A percentile compares a stretch with the other conserved stretches of the same genome.
These are phyloP conservation scores for Talaromyces piceae DNA, from an alignment of 2,329 filamentous ascomycete species.

Conservation along the genomic window DNA sequence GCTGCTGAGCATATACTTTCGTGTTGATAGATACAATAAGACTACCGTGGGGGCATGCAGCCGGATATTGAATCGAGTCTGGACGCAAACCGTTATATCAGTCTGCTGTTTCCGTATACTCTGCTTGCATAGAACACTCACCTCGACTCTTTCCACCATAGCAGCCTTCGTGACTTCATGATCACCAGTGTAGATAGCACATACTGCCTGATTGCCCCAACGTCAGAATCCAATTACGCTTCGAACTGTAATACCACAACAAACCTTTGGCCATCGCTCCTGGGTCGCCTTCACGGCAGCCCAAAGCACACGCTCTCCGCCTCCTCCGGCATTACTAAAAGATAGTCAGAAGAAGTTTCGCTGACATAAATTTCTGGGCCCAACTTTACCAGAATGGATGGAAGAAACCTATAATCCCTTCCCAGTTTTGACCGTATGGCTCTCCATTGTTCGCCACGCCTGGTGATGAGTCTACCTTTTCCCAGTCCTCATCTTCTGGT, in stretches of 20 bases:
- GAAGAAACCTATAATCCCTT: conserved; percentile 88
- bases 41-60: conserved; percentile 74
- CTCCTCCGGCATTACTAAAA: conserved; percentile 81
- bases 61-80: conserved; percentile 86
- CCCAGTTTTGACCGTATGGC: conserved; percentile 55
- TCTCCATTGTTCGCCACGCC: conserved; percentile 39
- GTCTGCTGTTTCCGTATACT: too few species aligned
- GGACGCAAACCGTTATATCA: conserved; percentile 3
- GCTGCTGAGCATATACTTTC: conserved; percentile 75
- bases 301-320: conserved; percentile 93
- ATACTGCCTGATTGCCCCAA: conserved; percentile 56
- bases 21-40: conserved; percentile 85
- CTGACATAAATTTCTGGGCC: neutral
- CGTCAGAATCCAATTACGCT: neutral
- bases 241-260: neutral
- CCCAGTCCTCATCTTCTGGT: conserved; percentile 58
- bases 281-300: conserved; percentile 89
- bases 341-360: conserved; percentile 1
- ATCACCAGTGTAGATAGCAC: conserved; percentile 91
- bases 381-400: conserved; percentile 87
- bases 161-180: conserved; percentile 74
- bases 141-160: conserved; percentile 71
- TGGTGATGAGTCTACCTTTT: conserved; percentile 54
- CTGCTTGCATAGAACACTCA: conserved; percentile 35
- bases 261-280: conserved; percentile 65